Percentiles rank a stretch among this genome's conserved stretches.
phyloP scores from a whole-genome alignment of 495 filamentous ascomycete species.

The Aspergillus panamensis region DNA sequence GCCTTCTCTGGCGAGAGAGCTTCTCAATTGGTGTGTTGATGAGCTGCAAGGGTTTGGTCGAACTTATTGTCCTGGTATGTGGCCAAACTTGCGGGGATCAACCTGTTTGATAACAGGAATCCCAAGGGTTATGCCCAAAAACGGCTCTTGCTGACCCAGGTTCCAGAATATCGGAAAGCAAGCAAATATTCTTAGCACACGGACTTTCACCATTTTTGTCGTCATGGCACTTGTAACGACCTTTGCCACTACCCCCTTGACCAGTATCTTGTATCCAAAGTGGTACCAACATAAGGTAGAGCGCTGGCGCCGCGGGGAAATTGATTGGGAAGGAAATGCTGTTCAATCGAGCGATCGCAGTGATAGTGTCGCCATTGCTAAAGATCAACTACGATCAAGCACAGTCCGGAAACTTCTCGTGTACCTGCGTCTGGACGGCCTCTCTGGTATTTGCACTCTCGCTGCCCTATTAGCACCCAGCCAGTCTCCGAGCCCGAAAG shows the following conservation, averaged over 20 bases:
- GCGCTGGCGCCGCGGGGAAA: conserved; percentile 86
- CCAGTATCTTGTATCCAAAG: conserved; percentile 71
- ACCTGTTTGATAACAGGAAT: background rate
- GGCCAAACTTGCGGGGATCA: background rate
- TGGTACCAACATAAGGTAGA: conserved; percentile 91
- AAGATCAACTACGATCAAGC: conserved; percentile 34
- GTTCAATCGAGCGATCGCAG: conserved; percentile 39
- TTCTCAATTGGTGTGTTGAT: conserved; percentile 89
- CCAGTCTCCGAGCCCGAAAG: conserved; percentile 32
- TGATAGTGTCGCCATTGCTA: conserved; percentile 41
- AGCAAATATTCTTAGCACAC: conserved; percentile 79
- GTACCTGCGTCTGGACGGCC: conserved; percentile 82
- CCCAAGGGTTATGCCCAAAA: background rate
- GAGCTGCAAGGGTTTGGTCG: conserved; percentile 96
- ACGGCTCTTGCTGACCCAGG: conserved; percentile 20
- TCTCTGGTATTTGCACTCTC: conserved; percentile 82
- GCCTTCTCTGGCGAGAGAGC: conserved; percentile 89
- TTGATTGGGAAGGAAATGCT: conserved; percentile 82
- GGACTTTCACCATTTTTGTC: conserved; percentile 98
- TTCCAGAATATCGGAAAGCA: conserved; percentile 86
- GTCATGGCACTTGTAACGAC: conserved; percentile 95
- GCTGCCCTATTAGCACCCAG: conserved; percentile 61
- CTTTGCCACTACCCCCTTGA: conserved; percentile 84
- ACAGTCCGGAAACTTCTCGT: conserved; percentile 52
- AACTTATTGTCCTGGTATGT: conserved; percentile 89